These are phyloP conservation scores for Elasticomyces elasticus DNA, from an alignment of 495 filamentous ascomycete species.

Conservation along the genomic window DNA sequence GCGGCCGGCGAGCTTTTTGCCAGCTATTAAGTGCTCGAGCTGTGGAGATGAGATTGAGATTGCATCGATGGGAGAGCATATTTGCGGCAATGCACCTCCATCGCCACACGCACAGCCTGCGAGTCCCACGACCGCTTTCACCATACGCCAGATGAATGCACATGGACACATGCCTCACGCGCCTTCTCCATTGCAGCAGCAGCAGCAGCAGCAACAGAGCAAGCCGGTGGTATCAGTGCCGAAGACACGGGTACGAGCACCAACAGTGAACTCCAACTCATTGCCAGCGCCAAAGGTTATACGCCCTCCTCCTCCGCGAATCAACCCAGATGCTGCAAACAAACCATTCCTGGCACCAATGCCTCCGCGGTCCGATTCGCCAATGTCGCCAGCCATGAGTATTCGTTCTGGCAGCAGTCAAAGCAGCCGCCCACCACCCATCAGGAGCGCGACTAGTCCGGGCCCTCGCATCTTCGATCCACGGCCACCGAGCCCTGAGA, in stretches of 20 bases:
- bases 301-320: conserved; percentile 40
- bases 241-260: conserved; percentile 6
- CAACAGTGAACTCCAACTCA: conserved; percentile 10
- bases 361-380: conserved; percentile 25
- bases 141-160: conserved; percentile 16
- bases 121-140: conserved; percentile 13
- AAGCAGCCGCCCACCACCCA: conserved; percentile 43
- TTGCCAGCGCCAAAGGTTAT: conserved; percentile 10
- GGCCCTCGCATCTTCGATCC: conserved; percentile 31
- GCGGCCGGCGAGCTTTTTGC: conserved; percentile 63
- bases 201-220: conserved; percentile 1
- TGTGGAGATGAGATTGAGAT: conserved; percentile 83
- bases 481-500: conserved; percentile 31
- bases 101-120: conserved; percentile 1
- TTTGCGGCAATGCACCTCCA: conserved; percentile 41
- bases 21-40: conserved; percentile 90
- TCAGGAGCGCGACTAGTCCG: conserved; percentile 41
- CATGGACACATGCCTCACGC: conserved; percentile 9
- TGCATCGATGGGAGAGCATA: conserved; percentile 82
- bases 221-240: background rate
- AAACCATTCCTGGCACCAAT: conserved; percentile 26
- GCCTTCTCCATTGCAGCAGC: conserved; percentile 15
- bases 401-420: conserved; percentile 40
- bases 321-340: conserved; percentile 49
- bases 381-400: conserved; percentile 25